Base-by-base conservation (phyloP, 257 asterid genomes). In the Leonotis leonurus region DNA sequence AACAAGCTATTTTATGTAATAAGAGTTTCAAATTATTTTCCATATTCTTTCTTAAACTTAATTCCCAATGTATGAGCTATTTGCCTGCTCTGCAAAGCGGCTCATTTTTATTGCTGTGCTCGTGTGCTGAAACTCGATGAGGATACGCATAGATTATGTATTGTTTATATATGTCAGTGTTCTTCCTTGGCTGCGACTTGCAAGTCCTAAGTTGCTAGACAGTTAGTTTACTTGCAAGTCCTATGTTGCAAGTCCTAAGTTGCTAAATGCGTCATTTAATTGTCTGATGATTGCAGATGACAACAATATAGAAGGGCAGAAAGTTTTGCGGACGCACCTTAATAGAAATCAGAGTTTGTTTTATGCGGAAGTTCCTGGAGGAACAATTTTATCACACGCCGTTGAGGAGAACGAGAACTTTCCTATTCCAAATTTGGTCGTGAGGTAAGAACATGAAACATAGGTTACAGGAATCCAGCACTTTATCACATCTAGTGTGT, bases 341-440 rank as follows among this genome's bases (percentile, higher is more conserved):
- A 85, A 83, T 61, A 77, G 75, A 68, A 80, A 62, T 77, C 77
- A 74, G 73, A 81, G 88, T 80, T 81, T 86, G 73, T 92, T 92
- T 77, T 92, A 92, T 60, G 99, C 77, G 62, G 99, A 92, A 79
- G 81, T 83, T 74, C 96, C 99, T 70, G 90, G 86, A 32, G 95
- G 94, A 69, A 73, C 78, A 64, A 76, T 89, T 67, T 68, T 92
- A 66, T 81, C 73, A 1, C 99, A 92, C 65, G 69, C 54, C 14
- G 81, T 86, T 41, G 88, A 85, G 74, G 96, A 89, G 78, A 85
- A 83, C 30, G 96, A 86, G 69, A 92, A 62, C 37, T 89, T 92
- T 73, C 97, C 99, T 17, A 72, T 64, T 62, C 99, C n/a, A n/a
- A 92, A 75, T 92, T 92, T 76, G 99, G 99, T 13, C 97, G 99